Evolutionary conservation across 2,329 filamentous ascomycete genomes (phyloP), one percentile per base, ranked within the genome.

Genomic region (Fonsecaea multimorphosa): DNA sequence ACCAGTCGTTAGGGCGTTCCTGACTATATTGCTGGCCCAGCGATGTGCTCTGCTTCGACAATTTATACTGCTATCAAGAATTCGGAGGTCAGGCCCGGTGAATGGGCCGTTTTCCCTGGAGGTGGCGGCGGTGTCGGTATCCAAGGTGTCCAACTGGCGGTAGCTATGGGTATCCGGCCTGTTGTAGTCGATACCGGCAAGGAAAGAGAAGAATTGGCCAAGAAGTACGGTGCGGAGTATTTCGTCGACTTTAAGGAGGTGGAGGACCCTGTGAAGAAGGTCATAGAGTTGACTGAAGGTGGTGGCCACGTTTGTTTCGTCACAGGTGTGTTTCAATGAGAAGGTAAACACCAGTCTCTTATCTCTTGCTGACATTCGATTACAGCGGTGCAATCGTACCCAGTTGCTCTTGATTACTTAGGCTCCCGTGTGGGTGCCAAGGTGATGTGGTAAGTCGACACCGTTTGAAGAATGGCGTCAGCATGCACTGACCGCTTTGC

Each of bases 1-100:
- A 31, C 29, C 29, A 8, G 8, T 4, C 8, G 29, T 31, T 4
- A 31, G 29, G 29, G 38, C 22, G 22, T 59, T 11, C 11, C 77
- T 0, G 85, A 86, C 65, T 81, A 83, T 66, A 70, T 85, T n/a
- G 86, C 85, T 1, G 86, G 82, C 0, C 86, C 86, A 0, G 82
- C 88, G 64, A 87, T 88, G 84, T 88, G 86, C 75, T 81, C 78
- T 49, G 84, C 83, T 0, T 82, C 81, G 6, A 88, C 86, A 1
- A 84, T 87, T 66, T 86, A 87, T 73, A 81, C 83, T 2, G 83
- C 85, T 1, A 76, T 88, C 57, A 78, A 82, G 11, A 82, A 85
- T 44, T 83, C 82, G 0, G 78, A 77, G 1, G 75, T 86, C 3
- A 77, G 77, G 62, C 76, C 84, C 0, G 83, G 84, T 8, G 77